phyloP scores from a whole-genome alignment of 495 filamentous ascomycete species.

The Sphaerosporella brunnea region DNA sequence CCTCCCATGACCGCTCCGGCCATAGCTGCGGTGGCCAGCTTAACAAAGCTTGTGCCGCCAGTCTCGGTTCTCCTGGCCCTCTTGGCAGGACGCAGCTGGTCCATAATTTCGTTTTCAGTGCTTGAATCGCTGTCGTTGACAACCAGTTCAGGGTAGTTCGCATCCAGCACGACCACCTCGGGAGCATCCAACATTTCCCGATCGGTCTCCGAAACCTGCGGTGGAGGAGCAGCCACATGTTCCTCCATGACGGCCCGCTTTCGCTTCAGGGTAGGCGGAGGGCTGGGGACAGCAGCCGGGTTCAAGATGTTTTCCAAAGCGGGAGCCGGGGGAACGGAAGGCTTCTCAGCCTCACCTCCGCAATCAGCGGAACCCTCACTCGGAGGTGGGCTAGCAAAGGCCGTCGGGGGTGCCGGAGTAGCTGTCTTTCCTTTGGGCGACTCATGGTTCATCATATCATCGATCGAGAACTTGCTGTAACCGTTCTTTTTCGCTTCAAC shows the following conservation, averaged over 20 bases:
- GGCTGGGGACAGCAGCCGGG: neutral
- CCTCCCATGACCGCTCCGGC: conserved; percentile 33
- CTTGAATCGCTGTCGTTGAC: neutral
- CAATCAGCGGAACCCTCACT: neutral
- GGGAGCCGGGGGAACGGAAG: neutral
- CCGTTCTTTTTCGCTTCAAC: neutral
- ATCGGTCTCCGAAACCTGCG: neutral
- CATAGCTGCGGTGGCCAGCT: conserved; percentile 32
- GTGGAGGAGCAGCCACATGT: neutral
- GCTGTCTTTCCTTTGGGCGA: conserved; percentile 1
- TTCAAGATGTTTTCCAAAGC: neutral
- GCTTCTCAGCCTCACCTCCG: neutral
- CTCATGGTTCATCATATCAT: conserved; percentile 5
- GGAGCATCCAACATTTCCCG: neutral
- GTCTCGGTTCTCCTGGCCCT: conserved; percentile 18
- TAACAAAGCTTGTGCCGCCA: conserved; percentile 23
- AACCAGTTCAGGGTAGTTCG: neutral
- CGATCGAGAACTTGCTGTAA: conserved; percentile 3
- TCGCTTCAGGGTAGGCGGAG: neutral
- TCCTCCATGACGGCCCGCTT: neutral
- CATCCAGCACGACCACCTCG: neutral
- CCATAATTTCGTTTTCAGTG: conserved; percentile 4
- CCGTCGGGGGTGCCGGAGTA: neutral
- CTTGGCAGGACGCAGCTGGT: conserved; percentile 13
- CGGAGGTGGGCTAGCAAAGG: neutral